These are phyloP conservation scores for Cladosporium velox DNA, from an alignment of 2,329 filamentous ascomycete species.

Conservation along the genomic window DNA sequence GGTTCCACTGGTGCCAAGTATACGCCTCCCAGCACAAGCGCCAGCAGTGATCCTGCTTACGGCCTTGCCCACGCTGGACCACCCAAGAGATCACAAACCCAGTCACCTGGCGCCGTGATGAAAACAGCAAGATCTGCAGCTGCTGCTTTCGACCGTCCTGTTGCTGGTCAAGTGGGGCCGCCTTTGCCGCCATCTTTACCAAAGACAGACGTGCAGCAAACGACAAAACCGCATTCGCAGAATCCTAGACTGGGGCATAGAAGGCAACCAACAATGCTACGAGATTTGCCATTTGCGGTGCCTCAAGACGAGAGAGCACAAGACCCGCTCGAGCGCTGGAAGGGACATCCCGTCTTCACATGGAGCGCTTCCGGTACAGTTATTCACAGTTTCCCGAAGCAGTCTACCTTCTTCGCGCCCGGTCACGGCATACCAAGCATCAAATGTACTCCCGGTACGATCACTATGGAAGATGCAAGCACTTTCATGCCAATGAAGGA, in stretches of 20 bases:
- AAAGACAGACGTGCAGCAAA: constrained; percentile 31
- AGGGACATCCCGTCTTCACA: constrained; percentile 78
- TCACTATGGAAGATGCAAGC: constrained; percentile 75
- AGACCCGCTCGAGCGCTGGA: constrained; percentile 87
- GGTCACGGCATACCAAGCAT: constrained; percentile 74
- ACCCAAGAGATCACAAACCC: constrained; percentile 48
- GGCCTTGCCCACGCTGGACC: constrained; percentile 39
- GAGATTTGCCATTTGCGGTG: constrained; percentile 57
- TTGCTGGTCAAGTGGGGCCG: constrained; percentile 14
- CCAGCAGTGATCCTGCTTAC: constrained; percentile 12
- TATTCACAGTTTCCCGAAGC: constrained; percentile 83
- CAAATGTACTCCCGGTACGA: constrained; percentile 77
- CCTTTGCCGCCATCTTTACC: constrained; percentile 12
- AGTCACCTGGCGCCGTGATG: constrained; percentile 59
- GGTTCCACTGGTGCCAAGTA: constrained; percentile 32
- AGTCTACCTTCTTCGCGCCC: constrained; percentile 81
- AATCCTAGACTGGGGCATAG: constrained; percentile 32
- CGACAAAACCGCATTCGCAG: not conserved
- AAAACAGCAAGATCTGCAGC: constrained; percentile 49
- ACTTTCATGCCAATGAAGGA: constrained; percentile 72
- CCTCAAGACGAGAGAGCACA: constrained; percentile 59
- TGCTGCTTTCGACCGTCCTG: constrained; percentile 18
- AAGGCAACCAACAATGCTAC: constrained; percentile 44
- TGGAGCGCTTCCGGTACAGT: constrained; percentile 87
- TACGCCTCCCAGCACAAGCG: constrained; percentile 46